These are phyloP conservation scores for Neonectria coccinea DNA, from an alignment of 2,329 filamentous ascomycete genomes.

Conservation along the genomic window DNA sequence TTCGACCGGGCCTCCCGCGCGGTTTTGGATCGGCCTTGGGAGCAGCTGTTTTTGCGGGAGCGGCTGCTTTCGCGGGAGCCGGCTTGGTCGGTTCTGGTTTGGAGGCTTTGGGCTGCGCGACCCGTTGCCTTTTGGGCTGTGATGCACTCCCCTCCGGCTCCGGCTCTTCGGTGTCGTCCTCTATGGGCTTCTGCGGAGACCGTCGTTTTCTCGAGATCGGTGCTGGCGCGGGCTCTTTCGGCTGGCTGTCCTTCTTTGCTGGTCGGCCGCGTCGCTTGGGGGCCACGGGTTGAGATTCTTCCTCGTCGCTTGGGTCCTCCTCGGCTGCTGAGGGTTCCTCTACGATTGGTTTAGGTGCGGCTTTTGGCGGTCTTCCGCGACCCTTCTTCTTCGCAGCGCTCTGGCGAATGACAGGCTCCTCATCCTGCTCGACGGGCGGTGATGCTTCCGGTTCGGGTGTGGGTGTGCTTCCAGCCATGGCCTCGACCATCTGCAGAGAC, in stretches of 20 bases:
- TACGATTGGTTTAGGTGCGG: constrained; percentile 23
- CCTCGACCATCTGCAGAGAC: constrained; percentile 57
- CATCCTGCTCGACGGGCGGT: constrained; percentile 17
- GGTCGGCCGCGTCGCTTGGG: constrained; percentile 33
- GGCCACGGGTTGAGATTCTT: constrained; percentile 12
- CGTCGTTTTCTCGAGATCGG: constrained; percentile 35
- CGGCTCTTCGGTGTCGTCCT: constrained; percentile 40
- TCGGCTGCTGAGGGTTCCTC: constrained; percentile 28
- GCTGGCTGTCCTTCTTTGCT: constrained; percentile 25
- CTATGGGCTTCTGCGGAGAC: constrained; percentile 19
- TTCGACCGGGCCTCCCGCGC: constrained; percentile 42
- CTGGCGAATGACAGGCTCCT: constrained; percentile 27
- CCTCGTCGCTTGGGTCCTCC: constrained; percentile 12
- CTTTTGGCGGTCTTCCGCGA: constrained; percentile 41
- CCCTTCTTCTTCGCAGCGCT: constrained; percentile 24
- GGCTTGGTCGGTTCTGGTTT: constrained; percentile 40
- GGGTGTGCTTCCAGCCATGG: constrained; percentile 42
- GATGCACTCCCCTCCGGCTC: constrained; percentile 41
- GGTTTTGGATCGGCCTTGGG: constrained; percentile 41
- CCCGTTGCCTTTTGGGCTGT: constrained; percentile 46
- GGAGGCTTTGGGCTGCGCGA: constrained; percentile 39
- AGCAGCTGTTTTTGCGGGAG: constrained; percentile 31
- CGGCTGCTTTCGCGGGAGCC: constrained; percentile 17
- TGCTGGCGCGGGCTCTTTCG: constrained; percentile 31
- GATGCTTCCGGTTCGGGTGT: constrained; percentile 30